Conservation (phyloP, 2,329 filamentous ascomycete genomes). For the Rutstroemia sp. region DNA sequence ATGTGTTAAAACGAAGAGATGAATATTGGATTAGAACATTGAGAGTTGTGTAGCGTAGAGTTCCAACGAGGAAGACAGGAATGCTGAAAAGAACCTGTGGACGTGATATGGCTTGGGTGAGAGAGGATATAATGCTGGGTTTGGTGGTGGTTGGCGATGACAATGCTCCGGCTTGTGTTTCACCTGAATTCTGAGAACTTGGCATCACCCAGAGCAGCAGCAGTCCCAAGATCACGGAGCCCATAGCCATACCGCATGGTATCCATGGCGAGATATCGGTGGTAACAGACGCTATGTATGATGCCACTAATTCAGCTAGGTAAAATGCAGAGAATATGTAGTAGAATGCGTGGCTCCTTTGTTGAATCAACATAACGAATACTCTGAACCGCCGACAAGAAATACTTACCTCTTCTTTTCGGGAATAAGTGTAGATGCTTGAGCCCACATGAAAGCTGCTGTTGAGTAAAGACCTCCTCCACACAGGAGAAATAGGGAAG, state of each 20-base stretch:
- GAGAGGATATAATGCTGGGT: constrained; percentile 5
- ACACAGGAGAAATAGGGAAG: constrained; percentile 23
- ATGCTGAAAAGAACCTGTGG: constrained; percentile 19
- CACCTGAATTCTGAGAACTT: not conserved
- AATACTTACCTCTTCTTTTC: constrained; percentile 18
- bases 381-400: not conserved
- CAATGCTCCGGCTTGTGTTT: not conserved
- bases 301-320: constrained; percentile 25
- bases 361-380: not conserved
- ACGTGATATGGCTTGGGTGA: constrained; percentile 13
- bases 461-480: constrained; percentile 27
- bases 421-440: constrained; percentile 25
- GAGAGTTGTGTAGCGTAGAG: constrained; percentile 26
- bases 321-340: constrained; percentile 30
- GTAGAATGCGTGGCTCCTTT: constrained; percentile 27
- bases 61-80: constrained; percentile 27
- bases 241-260: constrained; percentile 22
- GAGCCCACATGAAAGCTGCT: constrained; percentile 28
- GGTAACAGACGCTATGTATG: constrained; percentile 23
- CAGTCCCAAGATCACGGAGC: constrained; percentile 17
- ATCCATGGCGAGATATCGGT: constrained; percentile 29
- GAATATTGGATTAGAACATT: constrained; percentile 28
- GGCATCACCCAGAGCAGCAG: constrained; percentile 21
- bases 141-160: not conserved
- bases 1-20: constrained; percentile 22